Percentiles rank a stretch among this genome's conserved stretches.
These are phyloP conservation scores for Candida methanosorbosa DNA, from an alignment of 805 yeast genomes.

Conservation along the genomic window DNA sequence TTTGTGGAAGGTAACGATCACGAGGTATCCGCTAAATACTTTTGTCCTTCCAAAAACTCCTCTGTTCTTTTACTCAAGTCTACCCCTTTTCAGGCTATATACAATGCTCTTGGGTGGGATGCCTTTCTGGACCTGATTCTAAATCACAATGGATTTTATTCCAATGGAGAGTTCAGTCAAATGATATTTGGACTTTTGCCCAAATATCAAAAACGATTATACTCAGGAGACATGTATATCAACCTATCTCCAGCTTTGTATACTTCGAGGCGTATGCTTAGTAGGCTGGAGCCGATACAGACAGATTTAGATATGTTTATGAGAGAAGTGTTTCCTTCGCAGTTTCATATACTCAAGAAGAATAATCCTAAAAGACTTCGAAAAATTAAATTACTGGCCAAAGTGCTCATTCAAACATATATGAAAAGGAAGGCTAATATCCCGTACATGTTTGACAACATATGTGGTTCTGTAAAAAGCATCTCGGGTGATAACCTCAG, in stretches of 20 bases:
- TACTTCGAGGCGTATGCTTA: too few relatives aligned
- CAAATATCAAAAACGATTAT: too few relatives aligned
- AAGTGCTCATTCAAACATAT: slow-evolving; percentile 25
- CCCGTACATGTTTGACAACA: slow-evolving; percentile 24
- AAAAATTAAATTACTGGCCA: slow-evolving; percentile 12
- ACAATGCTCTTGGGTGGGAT: slow-evolving; percentile 27
- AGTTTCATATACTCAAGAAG: too few relatives aligned
- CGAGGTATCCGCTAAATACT: slow-evolving; percentile 19
- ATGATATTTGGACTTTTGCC: too few relatives aligned
- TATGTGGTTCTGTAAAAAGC: slow-evolving; percentile 16
- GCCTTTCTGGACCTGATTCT: slow-evolving; percentile 32
- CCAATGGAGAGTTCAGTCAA: too few relatives aligned
- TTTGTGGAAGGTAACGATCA: slow-evolving; percentile 26
- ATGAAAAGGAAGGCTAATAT: slow-evolving; percentile 21
- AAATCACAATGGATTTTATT: slow-evolving; percentile 22
- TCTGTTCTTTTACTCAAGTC: slow-evolving; percentile 32
- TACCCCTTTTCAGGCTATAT: slow-evolving; percentile 35
- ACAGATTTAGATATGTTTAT: too few relatives aligned
- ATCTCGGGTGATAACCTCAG: slow-evolving; percentile 19
- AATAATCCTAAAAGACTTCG: slow-evolving; percentile 16
- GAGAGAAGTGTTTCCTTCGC: too few relatives aligned
- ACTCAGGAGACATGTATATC: too few relatives aligned
- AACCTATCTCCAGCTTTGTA: too few relatives aligned
- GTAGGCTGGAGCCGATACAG: too few relatives aligned
- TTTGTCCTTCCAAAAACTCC: slow-evolving; percentile 28